Evolutionary conservation across 495 filamentous ascomycete species (phyloP), one percentile per base, ranked within the genome.

Genomic region (Parmelia sp.): DNA sequence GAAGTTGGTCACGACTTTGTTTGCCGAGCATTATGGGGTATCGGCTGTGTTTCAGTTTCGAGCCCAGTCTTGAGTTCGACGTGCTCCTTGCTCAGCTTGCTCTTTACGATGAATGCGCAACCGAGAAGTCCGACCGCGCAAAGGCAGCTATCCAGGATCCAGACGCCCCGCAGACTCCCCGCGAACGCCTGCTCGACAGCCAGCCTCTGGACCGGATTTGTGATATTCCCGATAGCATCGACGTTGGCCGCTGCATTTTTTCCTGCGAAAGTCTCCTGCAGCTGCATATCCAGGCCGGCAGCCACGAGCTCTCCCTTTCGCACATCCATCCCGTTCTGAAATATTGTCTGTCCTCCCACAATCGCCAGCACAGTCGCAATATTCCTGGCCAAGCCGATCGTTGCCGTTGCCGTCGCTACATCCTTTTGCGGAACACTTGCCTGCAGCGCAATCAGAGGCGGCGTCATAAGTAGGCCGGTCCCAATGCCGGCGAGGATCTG

Each of bases 391-490:
- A 93, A 92, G 1, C 83, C 80, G 61, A 91, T 87, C 0, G 89
- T 90, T 0, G 85, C 84, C 0, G 90, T 94, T 4, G 90, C 91
- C 0, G 88, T 84, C 0, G 87, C 91, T 21, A 88, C 88, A 57
- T 95, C 89, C 9, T 80, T 77, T 33, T 85, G 84, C 2, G 82
- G 75, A 61, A 92, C 84, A 33, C 80, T 80, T n/a, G 84, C 82
- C 66, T 94, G 90, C 1, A 96, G 76, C 0, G 92, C 90, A 51
- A 96, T 87, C 40, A 95, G 81, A 1, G 91, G 91, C 0, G 87
- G 77, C 70, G 75, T 69, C 69, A 83, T 81, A 31, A 80, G 74
- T 29, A 81, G 70, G 4, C 79, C 80, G 4, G 74, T 75, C 2
- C 80, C 80, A 2, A 76, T 61, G 25, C 89, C 91, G 8, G 83